A percentile compares a stretch with the other conserved stretches of the same genome.
phyloP scores from a whole-genome alignment of 371 early-diverging fungal species.

The Rhizopus microsporus region DNA sequence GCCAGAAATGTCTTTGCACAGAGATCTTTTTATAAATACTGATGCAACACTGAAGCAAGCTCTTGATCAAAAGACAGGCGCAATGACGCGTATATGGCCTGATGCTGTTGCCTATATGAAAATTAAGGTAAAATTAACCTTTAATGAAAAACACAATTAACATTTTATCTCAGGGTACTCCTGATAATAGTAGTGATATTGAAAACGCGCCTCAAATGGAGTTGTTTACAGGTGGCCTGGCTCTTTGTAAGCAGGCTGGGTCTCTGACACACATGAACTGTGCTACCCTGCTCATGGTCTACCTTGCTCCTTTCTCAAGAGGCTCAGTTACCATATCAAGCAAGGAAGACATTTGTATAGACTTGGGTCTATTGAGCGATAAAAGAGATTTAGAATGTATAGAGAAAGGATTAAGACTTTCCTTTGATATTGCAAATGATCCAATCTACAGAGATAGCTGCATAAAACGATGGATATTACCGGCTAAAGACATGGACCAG shows the following conservation, averaged over 20 bases:
- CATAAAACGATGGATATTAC: constrained; percentile 22
- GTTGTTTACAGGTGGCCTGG: constrained; percentile 27
- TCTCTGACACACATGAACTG: constrained; percentile 18
- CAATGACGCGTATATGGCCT: constrained; percentile 26
- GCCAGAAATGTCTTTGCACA: constrained; percentile 21
- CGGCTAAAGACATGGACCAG: not conserved
- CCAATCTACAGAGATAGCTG: constrained; percentile 8
- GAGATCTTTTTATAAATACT: constrained; percentile 6
- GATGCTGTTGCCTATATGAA: constrained; percentile 39
- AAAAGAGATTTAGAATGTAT: constrained; percentile 23
- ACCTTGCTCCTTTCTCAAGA: constrained; percentile 24
- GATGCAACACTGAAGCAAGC: constrained; percentile 11
- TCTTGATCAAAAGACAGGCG: constrained; percentile 15
- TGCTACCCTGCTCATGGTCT: constrained; percentile 23
- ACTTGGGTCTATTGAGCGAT: constrained; percentile 20
- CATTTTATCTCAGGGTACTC: constrained; percentile 12
- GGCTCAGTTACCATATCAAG: constrained; percentile 16
- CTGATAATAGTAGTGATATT: constrained; percentile 23
- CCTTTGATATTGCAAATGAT: constrained; percentile 18
- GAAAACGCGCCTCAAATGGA: constrained; percentile 28
- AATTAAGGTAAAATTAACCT: constrained; percentile 14
- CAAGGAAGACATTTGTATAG: constrained; percentile 2
- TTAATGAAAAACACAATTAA: not conserved
- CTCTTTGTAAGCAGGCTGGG: constrained; percentile 21
- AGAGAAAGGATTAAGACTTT: constrained; percentile 19